These are phyloP conservation scores for Kodamaea jinghongensis DNA, from an alignment of 805 yeast species.

Conservation along the genomic window DNA sequence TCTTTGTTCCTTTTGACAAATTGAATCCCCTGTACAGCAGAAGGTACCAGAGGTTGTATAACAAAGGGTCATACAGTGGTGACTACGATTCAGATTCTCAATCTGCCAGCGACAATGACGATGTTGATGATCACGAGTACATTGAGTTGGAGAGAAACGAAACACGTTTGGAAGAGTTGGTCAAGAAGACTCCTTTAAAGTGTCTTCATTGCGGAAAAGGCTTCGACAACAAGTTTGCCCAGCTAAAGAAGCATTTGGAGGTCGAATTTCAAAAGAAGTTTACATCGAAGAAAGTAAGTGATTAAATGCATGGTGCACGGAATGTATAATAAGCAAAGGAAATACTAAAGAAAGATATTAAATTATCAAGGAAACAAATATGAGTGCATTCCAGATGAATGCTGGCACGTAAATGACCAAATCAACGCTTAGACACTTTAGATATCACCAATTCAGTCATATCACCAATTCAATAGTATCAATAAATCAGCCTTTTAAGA, in stretches of 20 bases:
- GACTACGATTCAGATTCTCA: constrained; percentile 12
- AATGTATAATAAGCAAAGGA: background rate
- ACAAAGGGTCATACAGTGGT: constrained; percentile 1
- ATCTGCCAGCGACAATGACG: constrained; percentile 4
- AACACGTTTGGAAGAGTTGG: constrained; percentile 11
- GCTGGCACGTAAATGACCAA: too few species aligned
- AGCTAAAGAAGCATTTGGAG: constrained; percentile 28
- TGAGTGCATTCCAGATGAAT: too few species aligned
- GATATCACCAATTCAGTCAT: too few species aligned
- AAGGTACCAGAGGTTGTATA: constrained; percentile 3
- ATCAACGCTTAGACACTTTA: too few species aligned
- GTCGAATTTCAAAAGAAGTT: constrained; percentile 10
- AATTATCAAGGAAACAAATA: too few species aligned
- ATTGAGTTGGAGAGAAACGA: constrained; percentile 10
- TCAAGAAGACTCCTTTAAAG: constrained; percentile 21
- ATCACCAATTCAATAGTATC: too few species aligned
- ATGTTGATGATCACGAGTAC: constrained; percentile 2
- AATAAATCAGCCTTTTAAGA: too few species aligned
- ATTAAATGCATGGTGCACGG: background rate
- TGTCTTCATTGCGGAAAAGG: constrained; percentile 27
- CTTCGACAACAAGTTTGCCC: constrained; percentile 24
- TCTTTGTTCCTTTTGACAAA: constrained; percentile 56
- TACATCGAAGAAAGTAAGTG: constrained; percentile 1
- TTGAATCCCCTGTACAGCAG: constrained; percentile 27
- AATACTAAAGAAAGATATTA: background rate